A percentile compares a stretch with the other conserved stretches of the same genome.
Conservation (phyloP, 2,329 filamentous ascomycete genomes). For the Talaromyces sp. region DNA sequence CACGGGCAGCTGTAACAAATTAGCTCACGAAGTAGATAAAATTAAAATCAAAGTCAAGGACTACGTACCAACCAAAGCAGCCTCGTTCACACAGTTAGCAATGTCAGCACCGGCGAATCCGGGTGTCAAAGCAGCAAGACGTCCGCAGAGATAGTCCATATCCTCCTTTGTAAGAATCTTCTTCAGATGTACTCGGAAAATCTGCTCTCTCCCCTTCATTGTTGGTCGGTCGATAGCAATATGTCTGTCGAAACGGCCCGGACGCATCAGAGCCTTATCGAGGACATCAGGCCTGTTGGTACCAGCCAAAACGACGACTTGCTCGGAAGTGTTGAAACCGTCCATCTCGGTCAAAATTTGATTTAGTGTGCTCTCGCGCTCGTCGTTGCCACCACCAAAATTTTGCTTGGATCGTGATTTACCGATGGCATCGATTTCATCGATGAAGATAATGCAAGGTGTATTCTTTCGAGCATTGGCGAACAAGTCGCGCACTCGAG, state of each 20-base stretch:
- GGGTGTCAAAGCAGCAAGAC: constrained; percentile 86
- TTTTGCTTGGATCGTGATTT: constrained; percentile 80
- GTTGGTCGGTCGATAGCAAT: constrained; percentile 93
- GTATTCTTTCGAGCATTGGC: constrained; percentile 92
- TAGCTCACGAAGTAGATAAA: constrained; percentile 30
- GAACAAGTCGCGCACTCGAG: constrained; percentile 90
- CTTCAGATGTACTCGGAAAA: constrained; percentile 89
- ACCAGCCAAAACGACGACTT: constrained; percentile 93
- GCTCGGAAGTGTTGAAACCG: constrained; percentile 94
- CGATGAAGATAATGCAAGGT: constrained; percentile 98
- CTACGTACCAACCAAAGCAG: constrained; percentile 81
- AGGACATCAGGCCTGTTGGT: constrained; percentile 94
- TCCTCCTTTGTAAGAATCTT: constrained; percentile 95
- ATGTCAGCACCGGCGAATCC: constrained; percentile 98
- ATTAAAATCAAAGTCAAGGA: background rate
- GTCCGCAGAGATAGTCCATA: constrained; percentile 78
- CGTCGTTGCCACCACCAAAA: constrained; percentile 89
- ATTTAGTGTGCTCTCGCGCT: constrained; percentile 94
- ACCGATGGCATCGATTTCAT: constrained; percentile 97
- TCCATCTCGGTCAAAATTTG: constrained; percentile 99
- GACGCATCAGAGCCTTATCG: constrained; percentile 93
- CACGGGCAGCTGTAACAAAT: constrained; percentile 68
- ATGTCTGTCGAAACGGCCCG: constrained; percentile 94
- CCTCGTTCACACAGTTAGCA: constrained; percentile 97
- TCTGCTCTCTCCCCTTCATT: constrained; percentile 94